phyloP scores from a whole-genome alignment of 345 rosid genomes.

The Salix arbutifolia region DNA sequence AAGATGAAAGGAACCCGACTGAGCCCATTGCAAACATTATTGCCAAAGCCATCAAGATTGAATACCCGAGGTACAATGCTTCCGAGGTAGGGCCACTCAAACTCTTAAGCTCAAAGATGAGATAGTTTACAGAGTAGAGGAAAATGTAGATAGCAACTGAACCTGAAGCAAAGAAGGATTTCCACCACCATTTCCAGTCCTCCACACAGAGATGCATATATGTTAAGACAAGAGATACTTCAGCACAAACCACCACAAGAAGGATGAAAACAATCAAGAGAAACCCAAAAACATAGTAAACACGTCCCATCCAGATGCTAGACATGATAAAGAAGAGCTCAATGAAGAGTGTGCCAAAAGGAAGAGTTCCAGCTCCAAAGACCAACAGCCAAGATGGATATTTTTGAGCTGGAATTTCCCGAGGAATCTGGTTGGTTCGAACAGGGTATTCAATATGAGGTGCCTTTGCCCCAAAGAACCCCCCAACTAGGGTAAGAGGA shows the following conservation, averaged over 20 bases:
- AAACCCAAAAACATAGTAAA: constrained; percentile 66
- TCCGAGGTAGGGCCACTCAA: constrained; percentile 70
- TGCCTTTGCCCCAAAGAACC: constrained; percentile 59
- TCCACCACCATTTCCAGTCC: constrained; percentile 85
- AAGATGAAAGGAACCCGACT: constrained; percentile 63
- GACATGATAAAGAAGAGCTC: constrained; percentile 82
- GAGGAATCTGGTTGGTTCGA: constrained; percentile 70
- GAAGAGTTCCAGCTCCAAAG: constrained; percentile 73
- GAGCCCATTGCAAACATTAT: constrained; percentile 73
- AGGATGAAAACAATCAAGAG: constrained; percentile 56
- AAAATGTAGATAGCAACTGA: constrained; percentile 69
- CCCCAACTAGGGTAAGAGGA: constrained; percentile 66
- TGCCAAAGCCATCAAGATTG: constrained; percentile 64
- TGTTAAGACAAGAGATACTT: constrained; percentile 63
- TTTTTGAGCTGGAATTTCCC: constrained; percentile 68
- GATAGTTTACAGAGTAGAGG: constrained; percentile 60
- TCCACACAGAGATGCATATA: constrained; percentile 78
- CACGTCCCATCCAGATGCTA: constrained; percentile 75
- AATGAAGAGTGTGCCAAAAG: constrained; percentile 69
- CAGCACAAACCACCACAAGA: constrained; percentile 67
- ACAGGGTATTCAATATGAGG: constrained; percentile 68
- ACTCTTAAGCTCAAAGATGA: constrained; percentile 56
- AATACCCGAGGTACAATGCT: constrained; percentile 61
- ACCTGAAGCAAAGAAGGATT: constrained; percentile 71
- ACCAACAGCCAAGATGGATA: constrained; percentile 77